phyloP scores from a whole-genome alignment of 2,329 filamentous ascomycete species.

The Fusarium sp. region DNA sequence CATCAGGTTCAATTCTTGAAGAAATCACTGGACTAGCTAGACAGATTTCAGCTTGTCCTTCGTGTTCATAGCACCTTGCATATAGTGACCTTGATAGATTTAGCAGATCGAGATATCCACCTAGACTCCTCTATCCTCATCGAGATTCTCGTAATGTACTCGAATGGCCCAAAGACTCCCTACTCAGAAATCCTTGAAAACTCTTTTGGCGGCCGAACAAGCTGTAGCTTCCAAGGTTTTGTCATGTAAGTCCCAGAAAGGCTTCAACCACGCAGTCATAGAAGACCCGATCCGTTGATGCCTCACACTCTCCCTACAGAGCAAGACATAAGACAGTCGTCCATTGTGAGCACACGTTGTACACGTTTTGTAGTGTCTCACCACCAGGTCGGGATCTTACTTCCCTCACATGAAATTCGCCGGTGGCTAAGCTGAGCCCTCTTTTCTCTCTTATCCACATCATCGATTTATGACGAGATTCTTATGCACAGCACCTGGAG shows the following conservation, averaged over 20 bases:
- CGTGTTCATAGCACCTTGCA: background rate
- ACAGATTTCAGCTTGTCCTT: background rate
- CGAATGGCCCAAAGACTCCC: background rate
- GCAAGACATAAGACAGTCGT: slow-evolving; percentile 19
- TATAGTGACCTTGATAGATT: background rate
- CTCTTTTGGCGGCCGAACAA: background rate
- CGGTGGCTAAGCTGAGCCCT: slow-evolving; percentile 22
- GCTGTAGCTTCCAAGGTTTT: slow-evolving; percentile 20
- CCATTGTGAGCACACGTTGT: slow-evolving; percentile 7
- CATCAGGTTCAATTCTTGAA: background rate
- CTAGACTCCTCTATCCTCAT: background rate
- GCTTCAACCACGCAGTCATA: slow-evolving; percentile 21
- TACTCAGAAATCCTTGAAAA: background rate
- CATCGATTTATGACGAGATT: slow-evolving; percentile 4
- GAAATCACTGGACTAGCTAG: background rate
- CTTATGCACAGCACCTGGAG: slow-evolving; percentile 9
- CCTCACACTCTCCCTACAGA: slow-evolving; percentile 1
- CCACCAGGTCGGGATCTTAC: slow-evolving; percentile 8
- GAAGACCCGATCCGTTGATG: background rate
- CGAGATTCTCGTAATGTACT: slow-evolving; percentile 15
- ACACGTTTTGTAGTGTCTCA: slow-evolving; percentile 31
- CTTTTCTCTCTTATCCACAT: slow-evolving; percentile 1
- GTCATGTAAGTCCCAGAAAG: slow-evolving; percentile 16
- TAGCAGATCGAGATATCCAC: background rate
- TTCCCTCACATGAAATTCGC: slow-evolving; percentile 26